Conservation (phyloP, 2,329 filamentous ascomycete genomes). For the Trichoderma sp. region DNA sequence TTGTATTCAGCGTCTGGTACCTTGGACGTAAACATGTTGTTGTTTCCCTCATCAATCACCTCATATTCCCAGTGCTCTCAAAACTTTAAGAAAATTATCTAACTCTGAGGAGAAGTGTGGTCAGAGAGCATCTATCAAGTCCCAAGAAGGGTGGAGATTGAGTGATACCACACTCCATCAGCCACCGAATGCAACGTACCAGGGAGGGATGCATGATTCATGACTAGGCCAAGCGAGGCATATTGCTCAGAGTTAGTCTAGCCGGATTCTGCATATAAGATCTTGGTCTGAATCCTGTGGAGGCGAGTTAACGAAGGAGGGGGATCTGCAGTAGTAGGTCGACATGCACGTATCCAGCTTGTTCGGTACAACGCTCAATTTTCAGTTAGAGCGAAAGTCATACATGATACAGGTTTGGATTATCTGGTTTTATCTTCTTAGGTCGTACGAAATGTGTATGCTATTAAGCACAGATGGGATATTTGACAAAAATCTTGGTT, state of each 20-base stretch:
- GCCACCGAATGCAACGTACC: not conserved
- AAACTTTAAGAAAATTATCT: not conserved
- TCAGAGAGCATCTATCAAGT: not conserved
- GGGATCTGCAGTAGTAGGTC: not conserved
- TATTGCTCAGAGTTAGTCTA: not conserved
- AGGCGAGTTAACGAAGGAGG: not conserved
- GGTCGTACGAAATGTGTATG: too few relatives aligned
- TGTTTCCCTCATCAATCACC: not conserved
- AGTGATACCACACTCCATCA: not conserved
- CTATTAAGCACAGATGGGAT: conserved; percentile 22
- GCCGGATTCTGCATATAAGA: not conserved
- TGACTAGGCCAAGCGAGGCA: not conserved
- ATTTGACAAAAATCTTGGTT: conserved; percentile 26
- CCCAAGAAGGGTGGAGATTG: not conserved
- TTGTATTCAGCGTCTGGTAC: conserved; percentile 6
- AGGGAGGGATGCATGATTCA: not conserved
- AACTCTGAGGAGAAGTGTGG: not conserved
- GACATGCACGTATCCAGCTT: not conserved
- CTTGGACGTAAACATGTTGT: not conserved
- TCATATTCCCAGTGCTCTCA: too few relatives aligned
- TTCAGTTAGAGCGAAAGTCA: not conserved
- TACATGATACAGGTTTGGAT: not conserved
- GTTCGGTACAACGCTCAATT: not conserved
- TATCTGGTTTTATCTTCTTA: not conserved
- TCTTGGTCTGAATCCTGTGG: not conserved